These are phyloP conservation scores for Suillus cothurnatus DNA, from an alignment of 768 basidiomycete species.

Conservation along the genomic window DNA sequence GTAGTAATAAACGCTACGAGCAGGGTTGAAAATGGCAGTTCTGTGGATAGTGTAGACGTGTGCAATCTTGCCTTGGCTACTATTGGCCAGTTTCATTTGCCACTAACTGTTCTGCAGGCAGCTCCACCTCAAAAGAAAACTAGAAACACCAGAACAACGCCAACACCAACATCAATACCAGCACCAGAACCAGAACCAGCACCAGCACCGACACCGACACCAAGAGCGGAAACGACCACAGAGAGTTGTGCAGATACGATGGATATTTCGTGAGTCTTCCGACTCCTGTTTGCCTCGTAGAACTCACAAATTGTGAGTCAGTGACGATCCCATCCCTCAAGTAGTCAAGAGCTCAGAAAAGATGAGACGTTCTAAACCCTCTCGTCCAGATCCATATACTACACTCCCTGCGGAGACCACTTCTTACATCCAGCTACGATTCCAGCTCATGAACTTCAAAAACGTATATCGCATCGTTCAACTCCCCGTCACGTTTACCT, in stretches of 20 bases:
- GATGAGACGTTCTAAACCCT: background rate
- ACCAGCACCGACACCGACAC: no score
- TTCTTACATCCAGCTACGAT: constrained; percentile 30
- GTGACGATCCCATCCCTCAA: background rate
- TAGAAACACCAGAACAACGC: constrained; percentile 32
- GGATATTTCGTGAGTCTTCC: constrained; percentile 17
- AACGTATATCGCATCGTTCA: constrained; percentile 28
- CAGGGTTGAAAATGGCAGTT: constrained; percentile 21
- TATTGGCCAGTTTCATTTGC: constrained; percentile 1
- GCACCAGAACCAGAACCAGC: no score
- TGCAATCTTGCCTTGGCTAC: constrained; percentile 14
- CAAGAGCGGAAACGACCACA: constrained; percentile 17
- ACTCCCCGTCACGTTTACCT: constrained; percentile 30
- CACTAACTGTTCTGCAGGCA: constrained; percentile 11
- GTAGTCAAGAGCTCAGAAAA: background rate
- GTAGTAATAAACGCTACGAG: constrained; percentile 26
- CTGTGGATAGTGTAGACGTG: constrained; percentile 23
- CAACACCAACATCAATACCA: no score
- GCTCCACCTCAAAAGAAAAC: constrained; percentile 44
- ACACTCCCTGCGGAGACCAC: constrained; percentile 16
- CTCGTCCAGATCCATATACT: constrained; percentile 10
- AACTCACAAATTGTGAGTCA: background rate
- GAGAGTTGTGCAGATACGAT: constrained; percentile 22
- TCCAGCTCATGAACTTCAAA: constrained; percentile 29
- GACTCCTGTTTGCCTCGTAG: background rate